phyloP scores from a whole-genome alignment of 164 flowering plant species.

The Kalanchoe fedtschenkoi region DNA sequence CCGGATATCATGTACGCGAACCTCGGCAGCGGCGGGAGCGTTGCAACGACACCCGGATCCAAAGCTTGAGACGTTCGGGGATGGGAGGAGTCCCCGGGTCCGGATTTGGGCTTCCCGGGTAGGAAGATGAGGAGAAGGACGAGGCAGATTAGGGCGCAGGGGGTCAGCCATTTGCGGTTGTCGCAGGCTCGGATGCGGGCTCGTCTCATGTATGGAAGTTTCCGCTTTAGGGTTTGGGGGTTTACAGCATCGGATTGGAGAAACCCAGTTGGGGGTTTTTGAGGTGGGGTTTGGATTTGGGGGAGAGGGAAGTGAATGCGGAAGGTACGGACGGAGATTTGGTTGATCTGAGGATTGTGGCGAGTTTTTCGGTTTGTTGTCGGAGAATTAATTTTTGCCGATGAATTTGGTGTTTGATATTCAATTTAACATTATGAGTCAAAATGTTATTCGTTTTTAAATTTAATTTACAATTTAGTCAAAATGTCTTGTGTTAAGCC shows the following conservation, averaged over 20 bases:
- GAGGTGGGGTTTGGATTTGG: background rate
- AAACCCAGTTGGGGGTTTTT: background rate
- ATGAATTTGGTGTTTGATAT: no score
- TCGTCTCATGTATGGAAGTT: constrained; percentile 16
- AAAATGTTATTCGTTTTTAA: no score
- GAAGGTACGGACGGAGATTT: background rate
- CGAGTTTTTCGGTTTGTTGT: background rate
- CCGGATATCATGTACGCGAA: constrained; percentile 85
- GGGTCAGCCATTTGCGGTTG: constrained; percentile 30
- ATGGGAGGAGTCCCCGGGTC: constrained; percentile 1
- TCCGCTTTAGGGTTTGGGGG: constrained; percentile 1
- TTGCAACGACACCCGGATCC: constrained; percentile 10
- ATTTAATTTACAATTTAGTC: no score
- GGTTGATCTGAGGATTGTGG: background rate
- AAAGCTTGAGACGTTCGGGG: background rate
- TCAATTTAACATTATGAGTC: no score
- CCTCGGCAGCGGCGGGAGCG: constrained; percentile 41
- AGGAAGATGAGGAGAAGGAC: constrained; percentile 22
- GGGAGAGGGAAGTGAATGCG: background rate
- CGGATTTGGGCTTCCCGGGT: constrained; percentile 5
- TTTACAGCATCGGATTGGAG: background rate
- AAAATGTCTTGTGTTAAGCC: no score
- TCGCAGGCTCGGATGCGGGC: constrained; percentile 11
- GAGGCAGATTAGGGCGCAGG: constrained; percentile 14
- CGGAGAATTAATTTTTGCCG: background rate